Base-by-base conservation (phyloP, 1,284 basidiomycete species). In the Porogramme epimiltina region DNA sequence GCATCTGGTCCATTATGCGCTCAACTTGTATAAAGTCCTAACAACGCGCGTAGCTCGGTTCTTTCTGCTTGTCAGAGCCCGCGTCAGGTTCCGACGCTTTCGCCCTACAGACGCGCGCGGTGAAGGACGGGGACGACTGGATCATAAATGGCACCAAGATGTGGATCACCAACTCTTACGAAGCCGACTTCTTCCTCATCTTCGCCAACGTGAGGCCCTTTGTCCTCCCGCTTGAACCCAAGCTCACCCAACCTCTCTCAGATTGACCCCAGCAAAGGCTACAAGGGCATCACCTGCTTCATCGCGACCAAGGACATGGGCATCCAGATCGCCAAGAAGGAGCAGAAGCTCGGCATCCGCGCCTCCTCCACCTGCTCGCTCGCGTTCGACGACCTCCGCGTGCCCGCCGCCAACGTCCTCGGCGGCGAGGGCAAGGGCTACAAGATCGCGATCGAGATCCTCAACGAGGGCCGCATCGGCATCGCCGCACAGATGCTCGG, bases 211-310 rank as follows among this genome's bases (percentile, higher is more conserved):
- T 87, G 57, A 38, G 78, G 66, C 16, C 19, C 33, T 42, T 0
- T 25, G 22, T 19, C 39, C 9, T 36, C 16, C 18, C 37, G n/a
- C 13, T 9, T 16, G 19, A 37, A 15, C 36, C 43, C 36, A n/a
- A 25, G 20, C 22, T 18, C 26, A 19, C 28, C 1, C 19, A 1
- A 13, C 0, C 16, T 11, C 46, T 11, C 40, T 4, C 52, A 89
- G 86, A 67, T 93, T 39, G 95, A 98, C 72, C 89, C 93, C 0
- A 89, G 84, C 62, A 95, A 95, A 70, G 96, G 97, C 1, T 99
- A 99, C 83, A 99, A 98, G 74, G 96, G 96, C 33, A 99, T 99
- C 71, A 96, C 95, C 19, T 98, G 95, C 68, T 99, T 99, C 73
- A 79, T 95, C 51, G 91, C 95, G 23, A 95, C 93, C 49, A 97